Base-by-base conservation (phyloP, 352 stramenopile genomes). In the Pythium folliculosum region DNA sequence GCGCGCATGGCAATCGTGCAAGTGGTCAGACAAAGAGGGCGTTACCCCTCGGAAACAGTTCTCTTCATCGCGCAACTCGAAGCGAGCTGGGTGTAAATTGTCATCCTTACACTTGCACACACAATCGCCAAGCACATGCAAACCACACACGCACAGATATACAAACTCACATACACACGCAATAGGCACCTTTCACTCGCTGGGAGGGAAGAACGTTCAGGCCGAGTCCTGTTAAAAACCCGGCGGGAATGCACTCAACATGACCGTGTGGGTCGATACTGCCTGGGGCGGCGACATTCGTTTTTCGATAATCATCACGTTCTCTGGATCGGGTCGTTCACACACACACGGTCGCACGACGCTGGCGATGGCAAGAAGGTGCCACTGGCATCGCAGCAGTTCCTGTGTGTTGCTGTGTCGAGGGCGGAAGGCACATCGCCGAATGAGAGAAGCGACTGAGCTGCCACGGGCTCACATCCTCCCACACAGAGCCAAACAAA, bases 221-320 rank as follows among this genome's bases (percentile, higher is more conserved):
- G 75, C 77, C 86, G 71, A 74, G 81, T 74, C 73, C 86, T 94
- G 84, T 92, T 92, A 92, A 78, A 82, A 78, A 86, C 76, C 81
- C 77, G 78, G 81, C 76, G 53, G 35, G 77, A 93, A 92, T 86
- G 86, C 82, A 82, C 86, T 94, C 86, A 88, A 92, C 86, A 89
- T 70, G 77, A 91, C 81, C 75, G 67, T 50, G 4, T 59, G 60
- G 73, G 78, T 86, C 77, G 67, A 81, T 91, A 90, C 86, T 92
- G 86, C 71, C 84, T 94, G 86, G 86, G 86, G 86, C 86, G 86
- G 86, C 86, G 86, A 94, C 86, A 94, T 92, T 88, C 83, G 89
- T 83, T 82, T 71, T 73, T 84, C 77, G 76, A 67, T 80, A 94
- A 94, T 94, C 86, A 94, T 84, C 72, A 91, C 86, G 88, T 90